Conservation (phyloP, 371 early-diverging fungal species). For the Mucor saturninus region DNA sequence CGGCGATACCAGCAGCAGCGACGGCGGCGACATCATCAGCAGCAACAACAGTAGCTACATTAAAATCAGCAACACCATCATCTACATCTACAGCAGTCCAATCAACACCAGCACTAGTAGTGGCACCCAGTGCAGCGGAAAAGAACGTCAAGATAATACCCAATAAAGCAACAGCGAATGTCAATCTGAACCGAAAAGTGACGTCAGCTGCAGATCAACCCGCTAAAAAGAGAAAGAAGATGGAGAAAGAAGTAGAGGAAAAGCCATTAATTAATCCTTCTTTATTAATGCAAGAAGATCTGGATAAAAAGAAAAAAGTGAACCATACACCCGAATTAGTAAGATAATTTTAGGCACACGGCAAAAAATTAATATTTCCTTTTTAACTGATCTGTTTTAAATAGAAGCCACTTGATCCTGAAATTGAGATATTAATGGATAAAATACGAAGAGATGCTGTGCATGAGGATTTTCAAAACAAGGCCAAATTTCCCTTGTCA, state of each 20-base stretch:
- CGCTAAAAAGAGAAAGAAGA: constrained; percentile 16
- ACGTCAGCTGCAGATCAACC: constrained; percentile 5
- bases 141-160: neutral
- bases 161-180: neutral
- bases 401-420: constrained; percentile 39
- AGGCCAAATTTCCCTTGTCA: constrained; percentile 50
- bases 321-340: constrained; percentile 8
- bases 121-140: no score
- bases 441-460: constrained; percentile 32
- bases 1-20: neutral
- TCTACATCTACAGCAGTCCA: no score
- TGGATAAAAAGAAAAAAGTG: neutral
- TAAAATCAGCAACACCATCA: no score
- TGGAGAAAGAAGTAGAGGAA: neutral
- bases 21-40: neutral
- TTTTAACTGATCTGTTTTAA: constrained; percentile 1
- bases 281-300: constrained; percentile 3
- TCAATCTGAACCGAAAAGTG: neutral
- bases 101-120: no score
- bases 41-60: neutral
- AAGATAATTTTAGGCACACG: constrained; percentile 2
- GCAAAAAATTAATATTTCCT: neutral
- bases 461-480: constrained; percentile 42
- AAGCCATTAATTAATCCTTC: neutral
- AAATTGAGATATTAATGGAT: constrained; percentile 34